Percentiles rank a stretch among this genome's conserved stretches.
Conservation (phyloP, 148 eudicot genomes). For the Silene uniflora region DNA sequence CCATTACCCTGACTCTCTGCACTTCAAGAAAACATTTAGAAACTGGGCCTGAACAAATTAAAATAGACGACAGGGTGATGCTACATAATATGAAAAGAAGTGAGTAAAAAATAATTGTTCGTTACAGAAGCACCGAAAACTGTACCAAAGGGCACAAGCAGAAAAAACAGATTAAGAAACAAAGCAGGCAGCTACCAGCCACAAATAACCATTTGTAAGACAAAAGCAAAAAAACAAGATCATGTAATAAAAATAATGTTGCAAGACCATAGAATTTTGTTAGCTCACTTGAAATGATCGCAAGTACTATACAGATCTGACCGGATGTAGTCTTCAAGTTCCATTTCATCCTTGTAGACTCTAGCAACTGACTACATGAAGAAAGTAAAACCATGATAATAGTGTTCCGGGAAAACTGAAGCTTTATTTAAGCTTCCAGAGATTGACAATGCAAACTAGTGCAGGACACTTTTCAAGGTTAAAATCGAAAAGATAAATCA, state of each 20-base stretch:
- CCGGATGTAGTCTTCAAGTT: slow-evolving; percentile 78
- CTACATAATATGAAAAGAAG: not conserved
- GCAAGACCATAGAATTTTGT: not conserved
- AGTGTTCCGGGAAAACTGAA: slow-evolving; percentile 4
- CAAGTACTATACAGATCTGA: slow-evolving; percentile 75
- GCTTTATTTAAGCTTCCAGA: slow-evolving; percentile 1
- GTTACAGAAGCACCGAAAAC: not conserved
- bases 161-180: not conserved
- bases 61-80: not conserved
- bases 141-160: not conserved
- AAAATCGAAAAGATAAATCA: not conserved
- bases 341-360: slow-evolving; percentile 76
- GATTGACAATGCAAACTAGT: not conserved
- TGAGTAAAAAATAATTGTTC: not conserved
- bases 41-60: not conserved
- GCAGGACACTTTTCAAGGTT: not conserved
- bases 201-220: not conserved
- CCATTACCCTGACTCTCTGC: not conserved
- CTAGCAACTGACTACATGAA: slow-evolving; percentile 51
- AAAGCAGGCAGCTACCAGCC: not conserved
- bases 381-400: slow-evolving; percentile 16
- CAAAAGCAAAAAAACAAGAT: slow-evolving; percentile 1
- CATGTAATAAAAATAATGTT: not conserved
- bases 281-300: slow-evolving; percentile 54
- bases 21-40: not conserved